These are phyloP conservation scores for Aspergillus unguis DNA, from an alignment of 2,329 filamentous ascomycete species.

Conservation along the genomic window DNA sequence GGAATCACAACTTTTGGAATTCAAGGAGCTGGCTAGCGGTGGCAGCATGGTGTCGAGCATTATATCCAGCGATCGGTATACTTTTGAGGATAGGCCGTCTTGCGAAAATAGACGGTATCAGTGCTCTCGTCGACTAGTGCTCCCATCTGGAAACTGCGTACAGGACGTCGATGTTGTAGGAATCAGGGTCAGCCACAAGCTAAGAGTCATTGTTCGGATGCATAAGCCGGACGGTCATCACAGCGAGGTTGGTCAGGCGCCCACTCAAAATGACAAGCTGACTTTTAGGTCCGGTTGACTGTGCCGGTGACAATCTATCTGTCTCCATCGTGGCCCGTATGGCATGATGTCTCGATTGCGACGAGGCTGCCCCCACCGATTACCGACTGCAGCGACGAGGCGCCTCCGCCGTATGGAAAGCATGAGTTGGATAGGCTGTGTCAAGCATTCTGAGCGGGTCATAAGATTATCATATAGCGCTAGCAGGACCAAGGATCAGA, in stretches of 20 bases:
- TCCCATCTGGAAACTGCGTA: neutral
- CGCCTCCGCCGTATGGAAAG: neutral
- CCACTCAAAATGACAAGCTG: neutral
- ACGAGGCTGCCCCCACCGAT: neutral
- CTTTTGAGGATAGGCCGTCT: neutral
- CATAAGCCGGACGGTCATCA: conserved; percentile 1
- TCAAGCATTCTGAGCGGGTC: neutral
- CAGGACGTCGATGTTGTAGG: neutral
- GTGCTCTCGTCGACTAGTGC: neutral
- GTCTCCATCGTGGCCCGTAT: neutral
- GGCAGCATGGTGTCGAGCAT: neutral
- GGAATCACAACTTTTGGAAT: conserved; percentile 1
- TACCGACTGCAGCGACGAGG: neutral
- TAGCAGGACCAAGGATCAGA: neutral
- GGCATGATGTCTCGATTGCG: neutral
- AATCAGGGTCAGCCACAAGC: neutral
- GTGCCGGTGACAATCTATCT: neutral
- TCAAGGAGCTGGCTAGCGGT: neutral
- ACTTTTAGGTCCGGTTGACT: neutral
- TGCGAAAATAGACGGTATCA: neutral
- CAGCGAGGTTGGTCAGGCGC: neutral
- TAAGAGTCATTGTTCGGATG: conserved; percentile 3
- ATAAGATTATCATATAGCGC: neutral
- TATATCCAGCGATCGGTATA: neutral
- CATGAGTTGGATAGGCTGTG: neutral